Conservation (phyloP, 2,329 filamentous ascomycete species). For the Colletotrichum karsti region DNA sequence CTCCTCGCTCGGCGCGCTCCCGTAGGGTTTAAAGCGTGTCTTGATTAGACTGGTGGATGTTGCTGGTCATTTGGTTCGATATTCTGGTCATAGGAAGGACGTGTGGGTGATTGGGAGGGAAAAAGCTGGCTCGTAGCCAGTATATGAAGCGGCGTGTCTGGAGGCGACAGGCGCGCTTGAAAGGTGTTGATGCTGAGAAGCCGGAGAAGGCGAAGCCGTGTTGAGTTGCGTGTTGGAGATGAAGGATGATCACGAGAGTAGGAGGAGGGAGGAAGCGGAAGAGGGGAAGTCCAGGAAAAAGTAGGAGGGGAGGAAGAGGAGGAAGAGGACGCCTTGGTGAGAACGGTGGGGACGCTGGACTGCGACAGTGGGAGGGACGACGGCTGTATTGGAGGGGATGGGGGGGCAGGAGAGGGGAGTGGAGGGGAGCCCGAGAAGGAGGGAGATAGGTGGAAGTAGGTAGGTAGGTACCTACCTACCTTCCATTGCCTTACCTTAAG, state of each 20-base stretch:
- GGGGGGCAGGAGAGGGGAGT: slow-evolving; percentile 6
- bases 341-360: slow-evolving; percentile 28
- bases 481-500: too few relatives aligned
- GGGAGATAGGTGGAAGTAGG: slow-evolving; percentile 9
- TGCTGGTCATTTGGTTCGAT: slow-evolving; percentile 33
- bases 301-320: slow-evolving; percentile 24
- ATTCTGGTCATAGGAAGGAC: slow-evolving; percentile 35
- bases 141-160: slow-evolving; percentile 26
- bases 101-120: slow-evolving; percentile 33
- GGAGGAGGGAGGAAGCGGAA: slow-evolving; percentile 18
- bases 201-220: slow-evolving; percentile 30
- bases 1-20: slow-evolving; percentile 69
- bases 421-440: too few relatives aligned
- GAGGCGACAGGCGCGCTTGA: slow-evolving; percentile 26
- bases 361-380: slow-evolving; percentile 26
- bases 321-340: slow-evolving; percentile 20
- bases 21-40: slow-evolving; percentile 78
- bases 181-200: slow-evolving; percentile 43
- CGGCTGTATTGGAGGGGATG: slow-evolving; percentile 18
- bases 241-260: slow-evolving; percentile 34
- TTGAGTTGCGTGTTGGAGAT: slow-evolving; percentile 38
- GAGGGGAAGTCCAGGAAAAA: slow-evolving; percentile 28
- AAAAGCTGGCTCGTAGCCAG: slow-evolving; percentile 33
- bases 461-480: slow-evolving; percentile 7
- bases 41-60: slow-evolving; percentile 38